These are phyloP conservation scores for Saccharomycopsis javanensis DNA, from an alignment of 805 yeast species.

Conservation along the genomic window DNA sequence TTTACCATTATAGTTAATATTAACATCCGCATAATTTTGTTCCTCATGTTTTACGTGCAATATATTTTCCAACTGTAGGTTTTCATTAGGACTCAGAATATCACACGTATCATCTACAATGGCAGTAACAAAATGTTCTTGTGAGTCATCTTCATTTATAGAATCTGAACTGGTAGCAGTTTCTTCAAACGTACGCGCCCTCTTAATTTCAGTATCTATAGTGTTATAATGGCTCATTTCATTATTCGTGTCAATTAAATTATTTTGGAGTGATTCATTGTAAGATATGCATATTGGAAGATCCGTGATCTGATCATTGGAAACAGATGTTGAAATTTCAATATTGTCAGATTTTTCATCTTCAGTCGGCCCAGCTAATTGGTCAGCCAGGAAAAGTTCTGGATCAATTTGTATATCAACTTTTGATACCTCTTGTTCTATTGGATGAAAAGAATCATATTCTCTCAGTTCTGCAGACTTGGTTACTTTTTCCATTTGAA, in stretches of 20 bases:
- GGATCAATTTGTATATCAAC: not conserved
- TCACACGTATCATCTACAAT: not conserved
- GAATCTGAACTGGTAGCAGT: not conserved
- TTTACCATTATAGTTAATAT: no score
- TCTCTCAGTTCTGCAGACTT: no score
- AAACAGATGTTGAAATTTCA: not conserved
- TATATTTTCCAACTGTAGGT: not conserved
- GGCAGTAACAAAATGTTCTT: not conserved
- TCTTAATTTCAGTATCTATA: not conserved
- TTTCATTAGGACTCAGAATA: not conserved
- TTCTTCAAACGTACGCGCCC: not conserved
- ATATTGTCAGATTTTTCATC: not conserved
- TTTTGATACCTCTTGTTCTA: not conserved
- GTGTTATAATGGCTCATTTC: not conserved
- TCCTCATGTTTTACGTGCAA: not conserved
- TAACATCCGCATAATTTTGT: no score
- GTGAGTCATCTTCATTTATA: not conserved
- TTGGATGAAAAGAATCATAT: no score
- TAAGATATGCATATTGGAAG: not conserved
- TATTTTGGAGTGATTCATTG: not conserved
- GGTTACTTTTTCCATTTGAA: no score
- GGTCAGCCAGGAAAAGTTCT: not conserved
- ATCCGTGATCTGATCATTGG: not conserved
- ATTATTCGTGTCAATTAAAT: not conserved
- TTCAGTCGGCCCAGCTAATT: not conserved